Percentiles rank a stretch among this genome's conserved stretches.
Conservation (phyloP, 768 basidiomycete species). For the Termitomyces heimii region DNA sequence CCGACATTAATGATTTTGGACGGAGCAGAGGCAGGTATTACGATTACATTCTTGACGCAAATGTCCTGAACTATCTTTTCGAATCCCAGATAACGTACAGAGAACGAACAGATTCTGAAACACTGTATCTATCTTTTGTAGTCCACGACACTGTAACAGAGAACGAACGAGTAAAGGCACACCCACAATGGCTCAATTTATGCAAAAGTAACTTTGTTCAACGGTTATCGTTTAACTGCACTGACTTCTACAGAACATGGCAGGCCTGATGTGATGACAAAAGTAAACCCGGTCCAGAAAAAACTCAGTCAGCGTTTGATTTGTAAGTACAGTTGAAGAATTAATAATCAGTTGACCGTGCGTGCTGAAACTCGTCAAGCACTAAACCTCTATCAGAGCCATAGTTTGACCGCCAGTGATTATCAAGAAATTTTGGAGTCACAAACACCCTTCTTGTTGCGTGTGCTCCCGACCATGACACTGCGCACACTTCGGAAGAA, state of each 20-base stretch:
- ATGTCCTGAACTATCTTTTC: slow-evolving; percentile 3
- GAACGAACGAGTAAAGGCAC: slow-evolving; percentile 36
- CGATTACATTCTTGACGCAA: background rate
- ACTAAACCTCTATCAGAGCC: slow-evolving; percentile 7
- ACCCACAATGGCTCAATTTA: slow-evolving; percentile 63
- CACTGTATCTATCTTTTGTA: slow-evolving; percentile 74
- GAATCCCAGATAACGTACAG: slow-evolving; percentile 51
- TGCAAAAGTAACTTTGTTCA: slow-evolving; percentile 43
- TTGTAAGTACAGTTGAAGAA: slow-evolving; percentile 30
- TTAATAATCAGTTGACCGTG: background rate
- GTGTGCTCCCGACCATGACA: slow-evolving; percentile 65
- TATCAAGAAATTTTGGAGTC: slow-evolving; percentile 1
- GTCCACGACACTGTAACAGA: slow-evolving; percentile 37
- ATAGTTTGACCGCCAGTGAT: slow-evolving; percentile 2
- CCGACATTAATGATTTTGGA: slow-evolving; percentile 60
- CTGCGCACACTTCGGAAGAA: slow-evolving; percentile 61
- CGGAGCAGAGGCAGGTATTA: slow-evolving; percentile 43
- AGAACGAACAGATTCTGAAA: slow-evolving; percentile 76
- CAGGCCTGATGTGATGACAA: slow-evolving; percentile 32
- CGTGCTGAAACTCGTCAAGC: slow-evolving; percentile 4
- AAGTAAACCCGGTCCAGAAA: slow-evolving; percentile 26
- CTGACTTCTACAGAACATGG: slow-evolving; percentile 47
- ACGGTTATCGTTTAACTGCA: slow-evolving; percentile 1
- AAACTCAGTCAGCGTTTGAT: slow-evolving; percentile 60
- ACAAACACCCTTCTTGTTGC: slow-evolving; percentile 32